These are phyloP conservation scores for Maudiozyma bulderi DNA, from an alignment of 805 yeast species.

Conservation along the genomic window DNA sequence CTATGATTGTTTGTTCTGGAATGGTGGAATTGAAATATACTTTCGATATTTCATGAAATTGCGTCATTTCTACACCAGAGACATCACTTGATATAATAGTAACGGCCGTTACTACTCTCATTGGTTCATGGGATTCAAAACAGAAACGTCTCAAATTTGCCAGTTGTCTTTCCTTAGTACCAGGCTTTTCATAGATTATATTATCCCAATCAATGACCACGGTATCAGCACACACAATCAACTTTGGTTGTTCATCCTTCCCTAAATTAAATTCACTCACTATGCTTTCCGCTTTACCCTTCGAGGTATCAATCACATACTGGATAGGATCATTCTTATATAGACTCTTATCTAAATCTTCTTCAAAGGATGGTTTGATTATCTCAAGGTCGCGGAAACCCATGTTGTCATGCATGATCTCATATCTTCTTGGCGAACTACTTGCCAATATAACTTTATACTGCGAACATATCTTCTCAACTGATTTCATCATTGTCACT, in stretches of 20 bases:
- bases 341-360: slow-evolving; percentile 50
- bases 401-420: slow-evolving; percentile 50
- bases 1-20: slow-evolving; percentile 45
- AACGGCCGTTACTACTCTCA: slow-evolving; percentile 47
- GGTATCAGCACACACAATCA: slow-evolving; percentile 71
- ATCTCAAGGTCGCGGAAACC: slow-evolving; percentile 40
- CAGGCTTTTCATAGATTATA: slow-evolving; percentile 72
- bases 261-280: slow-evolving; percentile 32
- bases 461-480: not conserved
- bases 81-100: slow-evolving; percentile 31
- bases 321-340: slow-evolving; percentile 15
- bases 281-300: slow-evolving; percentile 57
- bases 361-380: slow-evolving; percentile 63
- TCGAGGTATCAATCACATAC: slow-evolving; percentile 67
- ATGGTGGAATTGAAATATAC: slow-evolving; percentile 35
- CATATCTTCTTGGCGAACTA: slow-evolving; percentile 70
- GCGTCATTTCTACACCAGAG: slow-evolving; percentile 4
- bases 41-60: slow-evolving; percentile 35
- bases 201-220: slow-evolving; percentile 49
- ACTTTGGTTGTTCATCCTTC: slow-evolving; percentile 5
- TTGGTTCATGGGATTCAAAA: slow-evolving; percentile 39
- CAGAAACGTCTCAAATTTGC: slow-evolving; percentile 35
- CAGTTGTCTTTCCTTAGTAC: slow-evolving; percentile 40
- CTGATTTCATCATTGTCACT: not conserved
- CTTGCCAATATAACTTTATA: slow-evolving; percentile 60